These are phyloP conservation scores for Colletotrichum shisoi DNA, from an alignment of 2,329 filamentous ascomycete species.

Conservation along the genomic window DNA sequence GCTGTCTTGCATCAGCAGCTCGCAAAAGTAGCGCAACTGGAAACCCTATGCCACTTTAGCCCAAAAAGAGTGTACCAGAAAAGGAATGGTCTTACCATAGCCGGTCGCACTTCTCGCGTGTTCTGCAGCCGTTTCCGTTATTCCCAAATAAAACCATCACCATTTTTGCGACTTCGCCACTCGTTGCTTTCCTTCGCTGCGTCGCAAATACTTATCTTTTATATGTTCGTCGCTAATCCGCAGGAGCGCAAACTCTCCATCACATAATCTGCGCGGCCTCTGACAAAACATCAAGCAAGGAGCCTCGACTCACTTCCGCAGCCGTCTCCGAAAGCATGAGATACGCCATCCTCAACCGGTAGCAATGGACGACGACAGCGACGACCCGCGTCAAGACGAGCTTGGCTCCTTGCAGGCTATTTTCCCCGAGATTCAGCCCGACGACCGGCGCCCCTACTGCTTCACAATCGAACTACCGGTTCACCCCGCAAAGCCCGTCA, in stretches of 20 bases:
- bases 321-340: conserved; percentile 25
- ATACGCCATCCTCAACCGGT: conserved; percentile 24
- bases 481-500: conserved; percentile 61
- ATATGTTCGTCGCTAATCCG: conserved; percentile 20
- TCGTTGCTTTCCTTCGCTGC: conserved; percentile 5
- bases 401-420: conserved; percentile 69
- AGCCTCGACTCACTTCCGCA: background rate
- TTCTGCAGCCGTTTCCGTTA: conserved; percentile 32
- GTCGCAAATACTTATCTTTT: conserved; percentile 17
- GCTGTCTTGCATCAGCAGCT: conserved; percentile 1
- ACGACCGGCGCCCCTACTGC: conserved; percentile 54
- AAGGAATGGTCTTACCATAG: conserved; percentile 26
- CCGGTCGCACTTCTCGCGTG: conserved; percentile 35
- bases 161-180: conserved; percentile 27
- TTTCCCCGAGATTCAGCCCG: conserved; percentile 68
- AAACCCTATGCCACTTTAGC: conserved; percentile 28
- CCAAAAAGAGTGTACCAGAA: background rate
- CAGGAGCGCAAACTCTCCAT: background rate
- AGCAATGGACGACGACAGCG: conserved; percentile 51
- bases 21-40: background rate
- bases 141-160: conserved; percentile 19
- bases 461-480: conserved; percentile 67
- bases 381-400: conserved; percentile 66
- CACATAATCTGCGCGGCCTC: background rate
- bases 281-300: background rate